Evolutionary conservation across 1,139 yeast genomes (phyloP), one percentile per base, ranked within the genome.

Genomic region (Meyerozyma smithsonii): DNA sequence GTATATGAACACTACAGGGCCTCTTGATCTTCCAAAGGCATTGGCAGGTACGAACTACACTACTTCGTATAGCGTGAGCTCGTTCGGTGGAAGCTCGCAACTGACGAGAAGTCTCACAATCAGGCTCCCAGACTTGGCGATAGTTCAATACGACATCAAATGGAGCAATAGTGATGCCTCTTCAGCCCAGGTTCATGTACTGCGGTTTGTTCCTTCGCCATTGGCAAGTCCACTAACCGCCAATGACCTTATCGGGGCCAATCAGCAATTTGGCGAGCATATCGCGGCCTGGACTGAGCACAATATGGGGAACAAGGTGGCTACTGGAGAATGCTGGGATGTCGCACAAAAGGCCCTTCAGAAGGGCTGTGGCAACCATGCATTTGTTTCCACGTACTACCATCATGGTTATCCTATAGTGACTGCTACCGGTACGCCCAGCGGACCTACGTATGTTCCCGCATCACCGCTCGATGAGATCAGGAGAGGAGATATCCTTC

Each of bases 241-340:
- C 28, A 52, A 52, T 2, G 72, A 72, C 25, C 61, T 81, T 5
- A 38, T 62, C 1, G 59, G 54, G 15, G 72, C 69, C 40, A 69
- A 72, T 39, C 56, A 67, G 20, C 59, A 58, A 34, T 77, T 63
- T 51, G 80, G 81, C 3, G 73, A 70, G 19, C 69, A 75, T 46
- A 73, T 83, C 8, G 88, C 86, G 4, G 58, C 70, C 17, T 83
- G 87, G 86, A 68, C 79, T 49, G 84, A 81, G 49, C 71, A 71
- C 32, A 69, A 69, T 35, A 52, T 62, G 36, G 84, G 84, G 1
- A 65, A 67, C 36, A 68, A 67, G 40, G 84, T 84, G 6, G 87
- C 86, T 2, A 61, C 75, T 39, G 92, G 92, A 8, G 90, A 84
- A 53, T 84, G 92, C 59, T 84, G 90, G 90, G 84, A 85, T 33